Base-by-base conservation (phyloP, 2,329 filamentous ascomycete species). In the Rhynchosporium secalis region DNA sequence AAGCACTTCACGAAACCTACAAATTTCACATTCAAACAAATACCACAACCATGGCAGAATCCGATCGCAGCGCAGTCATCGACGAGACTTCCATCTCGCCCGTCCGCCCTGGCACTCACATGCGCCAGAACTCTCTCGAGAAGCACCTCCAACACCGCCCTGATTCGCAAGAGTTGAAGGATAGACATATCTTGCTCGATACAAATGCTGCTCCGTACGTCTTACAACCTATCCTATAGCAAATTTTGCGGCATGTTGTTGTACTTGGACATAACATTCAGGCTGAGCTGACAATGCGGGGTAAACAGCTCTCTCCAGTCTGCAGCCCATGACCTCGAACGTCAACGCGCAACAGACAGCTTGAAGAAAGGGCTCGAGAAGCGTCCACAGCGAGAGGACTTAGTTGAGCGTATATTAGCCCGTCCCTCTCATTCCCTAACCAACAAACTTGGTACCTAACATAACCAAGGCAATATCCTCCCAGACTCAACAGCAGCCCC, bases 401-500 rank as follows among this genome's bases (percentile, higher is more conserved):
- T 97, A 28, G 80, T 96, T 66, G 89, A 95, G 74, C 89, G 90
- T 93, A 79, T 66, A 85, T 77, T 31, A 33, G 33, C 33, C 31
- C 31, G 15, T n/a, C 26, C 20, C 15, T 55, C 6, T 41, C 12
- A 6, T 40, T 20, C 20, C 1, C 20, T 2, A 13, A n/a, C n/a
- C 4, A 12, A 12, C 3, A n/a, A 41, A 12, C 7, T 57, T 26
- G n/a, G 15, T 46, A 47, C 10, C 63, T 48, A 55, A 55, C 45
- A 8, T 2, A 8, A 20, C n/a, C 57, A 29, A 94, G 90, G 87
- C 70, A 96, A 96, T 77, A 96, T 97, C 75, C 86, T 97, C 31
- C 90, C 91, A 31, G 86, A 87, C 61, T 89, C 89, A 38, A 88
- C 77, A 57, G 91, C 89, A 20, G 92, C 92, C 0, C 92, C 93